Evolutionary conservation across 768 basidiomycete species (phyloP), one percentile per base, ranked within the genome.

Genomic region (Lactifluus volemus): DNA sequence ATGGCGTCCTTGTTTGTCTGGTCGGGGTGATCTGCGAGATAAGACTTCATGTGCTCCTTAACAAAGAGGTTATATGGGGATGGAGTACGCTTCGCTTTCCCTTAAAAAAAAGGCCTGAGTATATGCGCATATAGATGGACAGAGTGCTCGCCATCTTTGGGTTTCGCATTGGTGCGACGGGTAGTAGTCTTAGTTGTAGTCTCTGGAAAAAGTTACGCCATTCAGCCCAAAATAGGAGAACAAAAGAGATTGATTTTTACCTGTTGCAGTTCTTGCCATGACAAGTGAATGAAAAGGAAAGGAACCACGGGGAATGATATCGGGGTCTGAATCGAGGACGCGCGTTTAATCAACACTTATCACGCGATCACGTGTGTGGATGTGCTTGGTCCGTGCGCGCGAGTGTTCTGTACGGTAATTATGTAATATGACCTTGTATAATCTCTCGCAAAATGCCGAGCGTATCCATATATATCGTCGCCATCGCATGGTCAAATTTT

Each of bases 41-140:
- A 85, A 15, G 74, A 73, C 63, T 81, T 81, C 77, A 85, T 81
- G 64, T 84, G 69, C 11, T 75, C 76, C 61, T 78, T 76, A 65
- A 84, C 79, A 67, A 79, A 85, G 48, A 78, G 70, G 67, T 84
- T 82, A 69, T 85, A 85, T 14, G 81, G 80, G 1, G 76, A 77
- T 1, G 83, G 83, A n/a, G 77, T 73, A 51, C 84, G 82, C 65
- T 84, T 84, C 11, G 76, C 72, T 64, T 82, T 83, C 49, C 69
- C 42, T 44, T 53, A 57, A 49, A 53, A 42, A 17, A 45, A 11
- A 19, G 10, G 42, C 47, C 59, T 30, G 52, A 52, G 36, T n/a
- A 32, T 49, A 56, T 29, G 56, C 29, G 56, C 53, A 54, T 60
- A 53, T 57, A 56, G 42, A 32, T 32, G 29, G 12, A 68, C 73